A percentile compares a stretch with the other conserved stretches of the same genome.
phyloP scores from a whole-genome alignment of 2,329 filamentous ascomycete genomes.

The Aspergillus ochraceoroseus region DNA sequence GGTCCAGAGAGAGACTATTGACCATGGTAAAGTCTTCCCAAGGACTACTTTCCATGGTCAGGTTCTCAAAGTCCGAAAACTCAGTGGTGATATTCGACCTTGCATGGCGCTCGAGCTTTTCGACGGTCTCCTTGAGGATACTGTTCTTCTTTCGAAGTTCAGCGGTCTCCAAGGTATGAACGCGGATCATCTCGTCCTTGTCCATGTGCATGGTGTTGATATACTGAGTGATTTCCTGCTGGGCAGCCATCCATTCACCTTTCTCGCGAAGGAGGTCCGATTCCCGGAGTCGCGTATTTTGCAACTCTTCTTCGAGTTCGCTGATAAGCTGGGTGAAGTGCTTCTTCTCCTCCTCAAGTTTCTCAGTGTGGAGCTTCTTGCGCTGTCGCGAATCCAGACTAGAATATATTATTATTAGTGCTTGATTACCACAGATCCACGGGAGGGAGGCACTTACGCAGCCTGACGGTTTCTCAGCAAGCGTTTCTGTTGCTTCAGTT shows the following conservation, averaged over 20 bases:
- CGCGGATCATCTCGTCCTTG: slow-evolving; percentile 85
- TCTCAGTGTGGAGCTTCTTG: slow-evolving; percentile 97
- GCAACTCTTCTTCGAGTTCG: slow-evolving; percentile 72
- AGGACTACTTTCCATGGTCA: slow-evolving; percentile 68
- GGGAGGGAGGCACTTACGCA: slow-evolving; percentile 62
- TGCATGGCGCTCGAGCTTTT: slow-evolving; percentile 43
- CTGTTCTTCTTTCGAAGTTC: slow-evolving; percentile 90
- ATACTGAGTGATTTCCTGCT: slow-evolving; percentile 68
- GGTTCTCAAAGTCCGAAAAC: slow-evolving; percentile 76
- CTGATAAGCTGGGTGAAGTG: slow-evolving; percentile 71
- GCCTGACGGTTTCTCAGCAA: slow-evolving; percentile 92
- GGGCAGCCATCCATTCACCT: slow-evolving; percentile 62
- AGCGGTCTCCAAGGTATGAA: slow-evolving; percentile 82
- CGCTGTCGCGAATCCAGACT: slow-evolving; percentile 94
- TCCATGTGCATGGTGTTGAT: slow-evolving; percentile 74
- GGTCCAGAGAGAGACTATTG: slow-evolving; percentile 52
- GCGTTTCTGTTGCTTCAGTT: slow-evolving; percentile 97
- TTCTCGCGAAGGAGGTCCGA: slow-evolving; percentile 52
- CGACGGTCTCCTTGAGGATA: slow-evolving; percentile 65
- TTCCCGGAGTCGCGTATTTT: slow-evolving; percentile 60
- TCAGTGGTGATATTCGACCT: slow-evolving; percentile 56
- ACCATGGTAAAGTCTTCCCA: slow-evolving; percentile 82
- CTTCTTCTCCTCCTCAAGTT: slow-evolving; percentile 96
- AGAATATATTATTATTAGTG: slow-evolving; percentile 7
- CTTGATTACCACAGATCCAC: slow-evolving; percentile 16